Evolutionary conservation across 495 filamentous ascomycete genomes (phyloP).

Genomic region (Hyaloscypha variabilis): DNA sequence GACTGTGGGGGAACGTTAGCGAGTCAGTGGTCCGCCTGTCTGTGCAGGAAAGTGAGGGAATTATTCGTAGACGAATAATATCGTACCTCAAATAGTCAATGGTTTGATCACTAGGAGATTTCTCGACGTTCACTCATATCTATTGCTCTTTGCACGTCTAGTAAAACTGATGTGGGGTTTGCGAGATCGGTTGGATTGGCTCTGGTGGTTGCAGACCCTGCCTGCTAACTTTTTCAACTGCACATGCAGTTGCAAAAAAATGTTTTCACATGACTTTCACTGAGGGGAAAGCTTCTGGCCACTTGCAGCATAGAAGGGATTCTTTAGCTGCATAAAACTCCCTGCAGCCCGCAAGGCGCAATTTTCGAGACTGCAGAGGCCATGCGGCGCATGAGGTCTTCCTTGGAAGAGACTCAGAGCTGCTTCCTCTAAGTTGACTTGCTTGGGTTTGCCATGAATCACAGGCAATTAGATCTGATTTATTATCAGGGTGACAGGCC

Average conservation of each 20-base stretch:
- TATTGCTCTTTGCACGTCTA: constrained; percentile 4
- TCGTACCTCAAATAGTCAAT: constrained; percentile 24
- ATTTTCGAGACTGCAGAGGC: constrained; percentile 4
- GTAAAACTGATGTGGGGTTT: constrained; percentile 17
- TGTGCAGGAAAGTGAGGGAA: not conserved
- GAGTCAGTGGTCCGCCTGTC: not conserved
- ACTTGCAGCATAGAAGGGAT: constrained; percentile 5
- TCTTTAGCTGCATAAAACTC: constrained; percentile 18
- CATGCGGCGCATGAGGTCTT: not conserved
- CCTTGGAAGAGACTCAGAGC: not conserved
- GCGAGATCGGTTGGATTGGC: constrained; percentile 24
- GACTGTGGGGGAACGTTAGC: constrained; percentile 5
- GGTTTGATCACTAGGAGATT: constrained; percentile 8
- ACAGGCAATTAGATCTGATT: too few relatives aligned
- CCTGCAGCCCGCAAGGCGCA: constrained; percentile 19
- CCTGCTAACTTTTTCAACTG: constrained; percentile 18
- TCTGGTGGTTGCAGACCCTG: constrained; percentile 17
- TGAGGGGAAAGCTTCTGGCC: constrained; percentile 12
- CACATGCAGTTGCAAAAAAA: constrained; percentile 22
- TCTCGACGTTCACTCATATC: constrained; percentile 12
- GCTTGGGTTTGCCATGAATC: not conserved
- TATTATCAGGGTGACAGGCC: too few relatives aligned
- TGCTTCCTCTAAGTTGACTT: not conserved
- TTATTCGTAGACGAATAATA: not conserved
- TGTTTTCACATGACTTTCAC: constrained; percentile 7